Conservation (phyloP, 2,329 filamentous ascomycete genomes). For the Hypoxylon sp. region DNA sequence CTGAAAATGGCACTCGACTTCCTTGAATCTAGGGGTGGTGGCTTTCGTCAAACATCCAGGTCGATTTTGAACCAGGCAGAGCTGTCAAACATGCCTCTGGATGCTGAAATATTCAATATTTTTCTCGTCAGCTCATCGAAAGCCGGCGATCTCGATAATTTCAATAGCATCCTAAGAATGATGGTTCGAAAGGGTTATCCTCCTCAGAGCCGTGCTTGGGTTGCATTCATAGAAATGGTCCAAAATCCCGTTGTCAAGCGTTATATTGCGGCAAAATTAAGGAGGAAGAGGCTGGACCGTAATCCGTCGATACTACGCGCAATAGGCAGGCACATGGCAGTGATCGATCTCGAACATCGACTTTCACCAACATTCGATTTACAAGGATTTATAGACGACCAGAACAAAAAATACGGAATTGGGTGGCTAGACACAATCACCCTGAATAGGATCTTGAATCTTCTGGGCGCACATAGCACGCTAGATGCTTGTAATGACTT, state of each 20-base stretch:
- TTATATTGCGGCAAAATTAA: constrained; percentile 62
- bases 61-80: constrained; percentile 47
- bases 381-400: constrained; percentile 37
- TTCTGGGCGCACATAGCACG: constrained; percentile 43
- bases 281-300: constrained; percentile 42
- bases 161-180: constrained; percentile 48
- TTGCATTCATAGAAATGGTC: constrained; percentile 58
- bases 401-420: constrained; percentile 45
- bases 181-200: constrained; percentile 50
- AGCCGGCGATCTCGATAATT: constrained; percentile 48
- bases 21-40: constrained; percentile 42
- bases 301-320: constrained; percentile 43
- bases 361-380: constrained; percentile 31
- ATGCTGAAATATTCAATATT: constrained; percentile 48
- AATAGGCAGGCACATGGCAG: constrained; percentile 47
- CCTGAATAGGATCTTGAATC: constrained; percentile 51
- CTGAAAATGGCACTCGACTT: constrained; percentile 51
- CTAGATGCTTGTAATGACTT: constrained; percentile 45
- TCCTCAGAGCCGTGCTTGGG: constrained; percentile 49
- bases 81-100: constrained; percentile 45
- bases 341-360: constrained; percentile 43
- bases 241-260: constrained; percentile 57
- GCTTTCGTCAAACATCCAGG: constrained; percentile 47
- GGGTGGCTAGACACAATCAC: constrained; percentile 51
- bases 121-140: constrained; percentile 49